Evolutionary conservation across 805 yeast genomes (phyloP).

Genomic region (Candida khao-thaluensis): DNA sequence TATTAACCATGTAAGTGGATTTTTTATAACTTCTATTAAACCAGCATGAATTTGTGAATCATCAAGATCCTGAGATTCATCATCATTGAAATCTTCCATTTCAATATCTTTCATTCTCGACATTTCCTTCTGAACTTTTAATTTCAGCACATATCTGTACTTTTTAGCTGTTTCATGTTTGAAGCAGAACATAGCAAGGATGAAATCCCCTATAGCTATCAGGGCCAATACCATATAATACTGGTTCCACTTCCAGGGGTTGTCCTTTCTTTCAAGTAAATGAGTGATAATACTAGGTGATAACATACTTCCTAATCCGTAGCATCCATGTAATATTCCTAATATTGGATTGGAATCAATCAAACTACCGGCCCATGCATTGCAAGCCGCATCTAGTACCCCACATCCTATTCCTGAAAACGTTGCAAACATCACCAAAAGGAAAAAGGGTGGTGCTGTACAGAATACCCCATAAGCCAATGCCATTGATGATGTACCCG

Average conservation of each 20-base stretch:
- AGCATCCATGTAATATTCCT: slow-evolving; percentile 52
- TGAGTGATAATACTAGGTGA: slow-evolving; percentile 47
- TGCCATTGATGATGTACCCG: slow-evolving; percentile 36
- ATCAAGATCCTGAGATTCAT: background rate
- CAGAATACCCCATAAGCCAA: slow-evolving; percentile 39
- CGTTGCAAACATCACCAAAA: slow-evolving; percentile 40
- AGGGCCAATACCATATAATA: slow-evolving; percentile 40
- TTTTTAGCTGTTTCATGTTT: slow-evolving; percentile 46
- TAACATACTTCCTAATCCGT: slow-evolving; percentile 54
- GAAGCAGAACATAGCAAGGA: slow-evolving; percentile 28
- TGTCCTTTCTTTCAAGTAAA: slow-evolving; percentile 34
- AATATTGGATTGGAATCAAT: slow-evolving; percentile 48
- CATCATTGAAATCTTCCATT: slow-evolving; percentile 9
- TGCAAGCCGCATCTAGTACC: slow-evolving; percentile 52
- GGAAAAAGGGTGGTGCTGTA: slow-evolving; percentile 39
- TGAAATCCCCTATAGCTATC: slow-evolving; percentile 24
- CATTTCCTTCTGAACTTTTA: slow-evolving; percentile 6
- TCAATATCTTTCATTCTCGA: slow-evolving; percentile 15
- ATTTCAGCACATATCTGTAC: slow-evolving; percentile 28
- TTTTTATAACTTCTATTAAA: slow-evolving; percentile 32
- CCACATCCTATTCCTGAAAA: slow-evolving; percentile 58
- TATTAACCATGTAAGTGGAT: slow-evolving; percentile 40
- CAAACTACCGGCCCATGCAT: slow-evolving; percentile 51
- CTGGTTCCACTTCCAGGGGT: slow-evolving; percentile 48
- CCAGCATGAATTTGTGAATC: slow-evolving; percentile 5